Conservation (phyloP, 108 stramenopile genomes). For the Fragilaria radians region DNA sequence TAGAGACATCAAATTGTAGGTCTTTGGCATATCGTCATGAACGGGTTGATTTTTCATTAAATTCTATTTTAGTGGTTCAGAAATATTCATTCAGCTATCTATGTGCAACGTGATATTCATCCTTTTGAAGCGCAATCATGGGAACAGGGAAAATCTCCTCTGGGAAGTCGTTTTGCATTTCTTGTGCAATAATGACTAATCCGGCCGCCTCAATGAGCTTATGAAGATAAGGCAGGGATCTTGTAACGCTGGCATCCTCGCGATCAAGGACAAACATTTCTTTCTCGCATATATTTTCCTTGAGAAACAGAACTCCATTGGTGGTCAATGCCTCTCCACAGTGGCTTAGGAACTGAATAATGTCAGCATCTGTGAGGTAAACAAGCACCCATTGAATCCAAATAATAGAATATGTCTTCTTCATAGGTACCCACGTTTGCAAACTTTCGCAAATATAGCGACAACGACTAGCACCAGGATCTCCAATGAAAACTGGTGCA, state of each 20-base stretch:
- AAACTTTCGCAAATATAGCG: conserved; percentile 74
- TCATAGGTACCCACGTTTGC: conserved; percentile 80
- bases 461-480: conserved; percentile 36
- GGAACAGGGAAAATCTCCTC: conserved; percentile 83
- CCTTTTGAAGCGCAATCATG: conserved; percentile 78
- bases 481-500: conserved; percentile 79
- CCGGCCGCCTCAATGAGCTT: conserved; percentile 69
- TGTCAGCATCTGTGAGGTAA: conserved; percentile 85
- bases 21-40: too few species aligned
- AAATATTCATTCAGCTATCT: too few species aligned
- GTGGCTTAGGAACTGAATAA: conserved; percentile 67
- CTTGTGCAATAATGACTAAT: conserved; percentile 44
- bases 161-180: conserved; percentile 75
- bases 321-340: conserved; percentile 43
- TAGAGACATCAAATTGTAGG: too few species aligned
- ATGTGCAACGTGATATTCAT: too few species aligned
- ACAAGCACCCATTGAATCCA: conserved; percentile 94
- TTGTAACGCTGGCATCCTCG: conserved; percentile 77
- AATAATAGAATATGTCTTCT: conserved; percentile 61
- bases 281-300: conserved; percentile 84
- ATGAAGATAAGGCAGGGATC: conserved; percentile 68
- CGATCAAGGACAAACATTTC: conserved; percentile 76
- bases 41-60: too few species aligned
- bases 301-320: conserved; percentile 75
- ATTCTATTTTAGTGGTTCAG: too few species aligned